Percentiles rank a stretch among this genome's conserved stretches.
These are phyloP conservation scores for Polytolypa hystricis DNA, from an alignment of 2,329 filamentous ascomycete genomes.

Conservation along the genomic window DNA sequence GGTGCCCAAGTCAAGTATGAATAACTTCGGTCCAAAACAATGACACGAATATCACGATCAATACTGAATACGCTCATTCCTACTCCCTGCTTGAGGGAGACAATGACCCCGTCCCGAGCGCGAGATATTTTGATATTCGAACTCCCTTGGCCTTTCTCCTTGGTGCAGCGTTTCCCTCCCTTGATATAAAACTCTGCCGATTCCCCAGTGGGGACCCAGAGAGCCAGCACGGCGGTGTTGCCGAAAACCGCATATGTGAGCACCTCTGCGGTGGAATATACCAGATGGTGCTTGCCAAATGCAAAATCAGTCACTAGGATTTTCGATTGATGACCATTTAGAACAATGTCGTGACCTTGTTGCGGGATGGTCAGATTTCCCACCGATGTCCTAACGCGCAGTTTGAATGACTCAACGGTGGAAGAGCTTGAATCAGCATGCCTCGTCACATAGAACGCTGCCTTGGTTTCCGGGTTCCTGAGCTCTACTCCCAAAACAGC, in stretches of 20 bases:
- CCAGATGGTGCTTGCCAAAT: constrained; percentile 26
- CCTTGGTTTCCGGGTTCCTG: constrained; percentile 36
- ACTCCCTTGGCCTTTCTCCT: not conserved
- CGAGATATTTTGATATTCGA: not conserved
- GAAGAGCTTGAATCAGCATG: constrained; percentile 55
- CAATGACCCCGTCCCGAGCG: not conserved
- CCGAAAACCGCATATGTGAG: constrained; percentile 48
- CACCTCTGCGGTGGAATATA: constrained; percentile 35
- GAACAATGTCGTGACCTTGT: constrained; percentile 25
- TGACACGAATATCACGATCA: not conserved
- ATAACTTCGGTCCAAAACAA: not conserved
- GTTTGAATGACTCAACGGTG: constrained; percentile 48
- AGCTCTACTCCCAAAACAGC: constrained; percentile 52
- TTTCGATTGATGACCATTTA: constrained; percentile 34
- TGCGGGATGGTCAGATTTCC: constrained; percentile 31
- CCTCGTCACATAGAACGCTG: constrained; percentile 54
- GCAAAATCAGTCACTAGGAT: constrained; percentile 33
- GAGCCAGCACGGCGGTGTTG: constrained; percentile 24
- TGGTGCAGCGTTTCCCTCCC: not conserved
- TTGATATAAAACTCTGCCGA: not conserved
- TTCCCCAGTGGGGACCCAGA: not conserved
- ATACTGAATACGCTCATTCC: not conserved
- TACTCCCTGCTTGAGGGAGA: not conserved
- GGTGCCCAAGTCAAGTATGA: not conserved
- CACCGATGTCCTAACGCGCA: constrained; percentile 42